Base-by-base conservation (phyloP, 495 filamentous ascomycete species). In the Podospora pseudopauciseta region DNA sequence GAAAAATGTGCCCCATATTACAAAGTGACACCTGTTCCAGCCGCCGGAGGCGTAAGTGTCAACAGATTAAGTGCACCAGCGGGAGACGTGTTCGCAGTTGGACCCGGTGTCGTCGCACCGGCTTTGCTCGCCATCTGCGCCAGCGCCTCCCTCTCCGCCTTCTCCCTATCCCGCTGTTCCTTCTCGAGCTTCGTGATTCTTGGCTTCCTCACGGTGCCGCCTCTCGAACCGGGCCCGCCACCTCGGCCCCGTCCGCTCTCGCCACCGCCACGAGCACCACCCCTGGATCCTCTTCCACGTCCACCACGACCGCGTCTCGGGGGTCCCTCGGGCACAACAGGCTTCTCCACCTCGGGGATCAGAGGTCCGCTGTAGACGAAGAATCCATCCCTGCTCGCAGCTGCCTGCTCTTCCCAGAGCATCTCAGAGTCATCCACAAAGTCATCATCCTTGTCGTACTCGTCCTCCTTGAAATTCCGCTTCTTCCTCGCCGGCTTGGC, bases 371-470 rank as follows among this genome's bases (percentile, higher is more conserved):
- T 90, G 76, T 95, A 93, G 23, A 94, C 92, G 73, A 94, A 94
- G 80, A 94, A 95, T 4, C 92, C 91, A 80, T 98, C 96, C 71
- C 93, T 91, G 65, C 91, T 94, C 23, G 93, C 93, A 19, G 93
- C 92, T 23, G 95, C 94, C 76, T 94, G 91, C 78, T 97, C 92
- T 80, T 98, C 93, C 93, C 94, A 99, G 7, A 94, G 86, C 80
- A 97, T 74, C 74, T 99, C 95, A 16, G 92, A 94, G 78, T 99
- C 95, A 75, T 99, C 95, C 65, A 99, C 94, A 76, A 99, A 99
- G 44, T 93, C 94, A 74, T 99, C 95, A 64, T 95, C 92, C 70
- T 92, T 92, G 79, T 97, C 93, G 73, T 99, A 99, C 68, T 96
- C 91, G 72, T 99, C 95, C 69, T 94, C 90, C 80, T 95, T 96